Evolutionary conservation across 495 filamentous ascomycete genomes (phyloP).

Genomic region (Xylaria telfairii): DNA sequence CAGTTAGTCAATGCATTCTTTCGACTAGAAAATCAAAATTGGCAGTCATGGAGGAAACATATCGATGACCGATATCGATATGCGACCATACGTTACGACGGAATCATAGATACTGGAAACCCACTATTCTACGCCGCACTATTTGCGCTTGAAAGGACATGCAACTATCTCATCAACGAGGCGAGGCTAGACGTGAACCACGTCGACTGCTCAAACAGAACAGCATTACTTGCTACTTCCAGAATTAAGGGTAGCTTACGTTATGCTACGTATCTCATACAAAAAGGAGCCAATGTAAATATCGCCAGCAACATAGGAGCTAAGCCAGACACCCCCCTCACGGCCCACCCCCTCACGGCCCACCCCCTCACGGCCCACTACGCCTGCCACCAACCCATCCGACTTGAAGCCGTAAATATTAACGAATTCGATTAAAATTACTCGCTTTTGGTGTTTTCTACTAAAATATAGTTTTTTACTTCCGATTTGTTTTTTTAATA

Average conservation of each 20-base stretch:
- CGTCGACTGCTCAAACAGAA: not conserved
- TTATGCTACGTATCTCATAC: not conserved
- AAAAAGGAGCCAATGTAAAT: not conserved
- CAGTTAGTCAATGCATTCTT: conserved; percentile 25
- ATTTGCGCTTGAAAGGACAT: not conserved
- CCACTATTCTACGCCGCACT: conserved; percentile 6
- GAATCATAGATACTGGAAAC: not conserved
- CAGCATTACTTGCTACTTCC: conserved; percentile 10
- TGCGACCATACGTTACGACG: not conserved
- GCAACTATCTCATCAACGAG: not conserved
- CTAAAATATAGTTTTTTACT: too few species aligned
- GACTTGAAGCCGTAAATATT: too few species aligned
- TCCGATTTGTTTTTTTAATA: too few species aligned
- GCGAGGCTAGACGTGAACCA: not conserved
- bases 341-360: too few species aligned
- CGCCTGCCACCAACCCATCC: too few species aligned
- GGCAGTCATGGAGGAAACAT: conserved; percentile 28
- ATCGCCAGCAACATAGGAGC: not conserved
- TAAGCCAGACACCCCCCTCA: too few species aligned
- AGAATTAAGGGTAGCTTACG: not conserved
- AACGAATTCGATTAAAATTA: too few species aligned
- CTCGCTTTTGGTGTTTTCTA: too few species aligned
- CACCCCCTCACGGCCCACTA: too few species aligned
- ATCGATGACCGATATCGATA: not conserved
- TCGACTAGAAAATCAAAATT: conserved; percentile 10